A percentile compares a stretch with the other conserved stretches of the same genome.
Evolutionary conservation across 2,329 filamentous ascomycete species (phyloP).

Genomic region (Fusarium sp.): DNA sequence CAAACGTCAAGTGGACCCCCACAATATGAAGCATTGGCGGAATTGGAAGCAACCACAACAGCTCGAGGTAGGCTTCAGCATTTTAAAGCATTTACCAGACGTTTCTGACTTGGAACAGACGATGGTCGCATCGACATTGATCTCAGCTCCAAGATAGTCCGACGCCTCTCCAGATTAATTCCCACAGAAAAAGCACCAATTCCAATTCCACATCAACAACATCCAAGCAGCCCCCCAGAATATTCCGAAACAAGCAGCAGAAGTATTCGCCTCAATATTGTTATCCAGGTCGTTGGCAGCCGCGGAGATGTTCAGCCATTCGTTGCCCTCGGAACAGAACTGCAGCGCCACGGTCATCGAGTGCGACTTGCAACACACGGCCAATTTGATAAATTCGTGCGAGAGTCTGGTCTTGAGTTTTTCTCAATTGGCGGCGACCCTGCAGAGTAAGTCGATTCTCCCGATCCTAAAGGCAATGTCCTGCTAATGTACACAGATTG

Average conservation of each 20-base stretch:
- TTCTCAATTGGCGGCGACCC: conserved; percentile 24
- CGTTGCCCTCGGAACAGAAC: conserved; percentile 10
- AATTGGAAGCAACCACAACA: conserved; percentile 1
- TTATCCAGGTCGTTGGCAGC: conserved; percentile 33
- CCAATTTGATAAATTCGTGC: conserved; percentile 9
- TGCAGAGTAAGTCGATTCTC: neutral
- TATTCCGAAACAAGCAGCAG: conserved; percentile 4
- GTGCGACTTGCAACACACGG: conserved; percentile 23
- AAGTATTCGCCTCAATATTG: conserved; percentile 20
- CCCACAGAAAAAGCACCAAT: neutral
- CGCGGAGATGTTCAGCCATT: conserved; percentile 36
- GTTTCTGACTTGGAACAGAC: neutral
- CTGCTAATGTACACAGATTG: neutral
- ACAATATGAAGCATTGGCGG: neutral
- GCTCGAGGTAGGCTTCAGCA: neutral
- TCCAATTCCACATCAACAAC: neutral
- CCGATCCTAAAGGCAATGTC: fast-evolving
- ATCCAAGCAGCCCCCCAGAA: neutral
- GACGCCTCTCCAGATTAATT: conserved; percentile 11
- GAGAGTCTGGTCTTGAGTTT: conserved; percentile 7
- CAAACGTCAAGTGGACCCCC: neutral
- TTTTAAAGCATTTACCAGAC: fast-evolving
- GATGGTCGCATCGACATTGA: conserved; percentile 29
- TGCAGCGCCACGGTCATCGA: conserved; percentile 22
- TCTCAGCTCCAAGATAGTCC: conserved; percentile 14